Evolutionary conservation across 768 basidiomycete species (phyloP).

Genomic region (Lentinula raphanica): DNA sequence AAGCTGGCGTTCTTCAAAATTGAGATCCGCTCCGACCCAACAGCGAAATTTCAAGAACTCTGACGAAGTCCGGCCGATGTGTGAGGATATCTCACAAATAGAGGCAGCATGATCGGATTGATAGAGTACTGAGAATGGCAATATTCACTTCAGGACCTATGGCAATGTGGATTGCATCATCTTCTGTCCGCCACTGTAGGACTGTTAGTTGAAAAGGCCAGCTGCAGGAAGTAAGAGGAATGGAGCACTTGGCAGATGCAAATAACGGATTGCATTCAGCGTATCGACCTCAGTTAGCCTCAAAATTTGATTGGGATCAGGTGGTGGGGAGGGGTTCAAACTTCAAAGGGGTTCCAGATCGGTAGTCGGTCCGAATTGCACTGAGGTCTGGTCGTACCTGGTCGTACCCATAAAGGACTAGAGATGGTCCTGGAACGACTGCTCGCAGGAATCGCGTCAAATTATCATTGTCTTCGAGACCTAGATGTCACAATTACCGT

Average conservation of each 20-base stretch:
- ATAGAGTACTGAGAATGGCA: neutral
- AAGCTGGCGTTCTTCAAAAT: neutral
- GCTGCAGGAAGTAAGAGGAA: neutral
- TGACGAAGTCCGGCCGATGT: neutral
- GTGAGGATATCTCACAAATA: neutral
- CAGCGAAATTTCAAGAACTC: too few species aligned
- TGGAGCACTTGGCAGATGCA: neutral
- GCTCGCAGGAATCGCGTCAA: neutral
- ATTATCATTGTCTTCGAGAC: neutral
- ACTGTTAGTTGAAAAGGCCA: neutral
- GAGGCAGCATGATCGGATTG: neutral
- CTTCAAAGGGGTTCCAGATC: neutral
- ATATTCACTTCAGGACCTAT: neutral
- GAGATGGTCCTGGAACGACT: neutral
- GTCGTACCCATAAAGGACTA: neutral
- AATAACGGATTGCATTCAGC: neutral
- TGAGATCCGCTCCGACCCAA: constrained; percentile 1
- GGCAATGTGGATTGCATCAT: neutral
- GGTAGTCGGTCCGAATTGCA: neutral
- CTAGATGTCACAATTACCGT: neutral
- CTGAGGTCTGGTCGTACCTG: neutral
- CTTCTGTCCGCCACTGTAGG: neutral
- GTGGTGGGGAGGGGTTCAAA: too few species aligned
- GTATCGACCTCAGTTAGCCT: neutral
- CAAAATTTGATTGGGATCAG: too few species aligned